phyloP scores from a whole-genome alignment of 2,329 filamentous ascomycete genomes.

The Aureobasidium sp. region DNA sequence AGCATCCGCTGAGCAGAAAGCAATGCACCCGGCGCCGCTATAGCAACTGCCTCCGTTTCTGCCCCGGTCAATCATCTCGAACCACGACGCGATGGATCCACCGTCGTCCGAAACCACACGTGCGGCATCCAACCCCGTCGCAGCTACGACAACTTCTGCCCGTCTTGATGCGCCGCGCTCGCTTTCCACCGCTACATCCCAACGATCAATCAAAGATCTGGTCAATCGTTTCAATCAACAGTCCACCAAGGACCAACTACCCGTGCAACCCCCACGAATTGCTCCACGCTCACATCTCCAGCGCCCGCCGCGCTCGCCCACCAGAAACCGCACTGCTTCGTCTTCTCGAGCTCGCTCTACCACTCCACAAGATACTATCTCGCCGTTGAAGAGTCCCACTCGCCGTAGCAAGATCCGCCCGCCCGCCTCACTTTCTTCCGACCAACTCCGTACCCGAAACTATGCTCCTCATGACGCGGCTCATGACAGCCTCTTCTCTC shows the following conservation, averaged over 20 bases:
- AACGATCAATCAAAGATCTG: constrained; percentile 73
- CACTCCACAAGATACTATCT: not conserved
- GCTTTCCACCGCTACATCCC: constrained; percentile 31
- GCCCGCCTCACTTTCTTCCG: not conserved
- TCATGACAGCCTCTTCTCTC: constrained; percentile 5
- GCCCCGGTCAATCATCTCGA: not conserved
- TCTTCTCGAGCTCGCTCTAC: not conserved
- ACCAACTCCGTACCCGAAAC: not conserved
- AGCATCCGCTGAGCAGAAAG: constrained; percentile 15
- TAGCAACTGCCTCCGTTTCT: constrained; percentile 3
- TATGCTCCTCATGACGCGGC: not conserved
- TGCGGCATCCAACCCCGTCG: constrained; percentile 13
- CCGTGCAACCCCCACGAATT: not conserved
- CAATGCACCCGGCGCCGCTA: constrained; percentile 12
- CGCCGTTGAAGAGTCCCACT: constrained; percentile 6
- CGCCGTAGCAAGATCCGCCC: constrained; percentile 2
- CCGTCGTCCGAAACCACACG: constrained; percentile 10
- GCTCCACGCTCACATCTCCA: constrained; percentile 1
- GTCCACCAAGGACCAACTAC: constrained; percentile 5
- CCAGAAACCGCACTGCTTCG: not conserved
- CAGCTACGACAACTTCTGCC: not conserved
- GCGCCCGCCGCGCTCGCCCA: constrained; percentile 1
- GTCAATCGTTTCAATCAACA: constrained; percentile 68
- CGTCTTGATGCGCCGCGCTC: constrained; percentile 23
- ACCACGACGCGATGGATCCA: constrained; percentile 10